Base-by-base conservation (phyloP, 768 basidiomycete species). In the Austroboletus festivus region DNA sequence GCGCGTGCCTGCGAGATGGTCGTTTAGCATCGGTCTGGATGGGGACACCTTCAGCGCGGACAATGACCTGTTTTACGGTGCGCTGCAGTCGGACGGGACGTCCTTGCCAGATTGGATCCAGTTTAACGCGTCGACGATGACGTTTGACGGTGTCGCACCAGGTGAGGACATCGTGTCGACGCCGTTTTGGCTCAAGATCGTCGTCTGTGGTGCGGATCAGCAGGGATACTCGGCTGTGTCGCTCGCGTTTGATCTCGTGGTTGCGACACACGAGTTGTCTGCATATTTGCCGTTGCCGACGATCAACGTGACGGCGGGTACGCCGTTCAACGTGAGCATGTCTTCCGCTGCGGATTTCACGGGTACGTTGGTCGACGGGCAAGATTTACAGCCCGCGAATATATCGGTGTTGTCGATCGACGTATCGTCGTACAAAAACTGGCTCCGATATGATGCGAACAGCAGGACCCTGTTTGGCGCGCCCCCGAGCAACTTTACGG, bases 1-100 rank as follows among this genome's bases (percentile, higher is more conserved):
- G 47, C 75, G 92, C 43, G 79, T 95, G 10, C 92, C 91, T 1
- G 80, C 80, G 7, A 67, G 71, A 38, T 95, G 93, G 92, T 89
- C 89, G 1, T 97, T 95, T 70, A 91, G 89, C 58, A 78, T 97
- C 49, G 94, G 93, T 13, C 81, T 96, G 57, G 69, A 82, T 43
- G 72, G 78, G 50, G 71, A 77, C 30, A 93, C 88, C 2, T 85
- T 83, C 64, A 50, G 61, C 2, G 70, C 77, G 24, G 48, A 66
- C 39, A 68, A 76, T 28, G 69, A 68, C 22, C 56, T 89, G 33
- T 85, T 62, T 61, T 93, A 93, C 60, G 73, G 75, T 10, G 82
- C 84, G 22, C 73, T 78, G 28, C 78, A 79, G 59, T 70, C 73
- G 1, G 80, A 90, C 54, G 85, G 89, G n/a, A 79, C 82, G 1